A percentile compares a stretch with the other conserved stretches of the same genome.
These are phyloP conservation scores for Vigna trinervia DNA, from an alignment of 306 rosid species.

Conservation along the genomic window DNA sequence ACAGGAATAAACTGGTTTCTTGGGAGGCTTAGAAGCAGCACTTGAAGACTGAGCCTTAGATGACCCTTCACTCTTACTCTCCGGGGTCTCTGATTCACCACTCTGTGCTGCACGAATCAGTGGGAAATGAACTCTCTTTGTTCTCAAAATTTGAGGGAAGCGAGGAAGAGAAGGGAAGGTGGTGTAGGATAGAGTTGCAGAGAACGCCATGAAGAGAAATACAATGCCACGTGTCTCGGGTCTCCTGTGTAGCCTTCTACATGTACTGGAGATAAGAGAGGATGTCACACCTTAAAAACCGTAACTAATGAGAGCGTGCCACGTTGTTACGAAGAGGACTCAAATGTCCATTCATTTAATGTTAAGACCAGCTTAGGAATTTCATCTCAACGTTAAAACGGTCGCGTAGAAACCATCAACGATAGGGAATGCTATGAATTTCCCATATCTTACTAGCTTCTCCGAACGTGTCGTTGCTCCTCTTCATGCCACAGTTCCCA, in stretches of 20 bases:
- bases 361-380: slow-evolving; percentile 5
- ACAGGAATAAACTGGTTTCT: slow-evolving; percentile 92
- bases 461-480: slow-evolving; percentile 52
- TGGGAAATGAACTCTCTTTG: slow-evolving; percentile 49
- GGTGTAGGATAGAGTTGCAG: slow-evolving; percentile 49
- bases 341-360: background rate
- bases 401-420: background rate
- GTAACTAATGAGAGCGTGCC: slow-evolving; percentile 27
- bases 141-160: slow-evolving; percentile 52
- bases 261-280: slow-evolving; percentile 46
- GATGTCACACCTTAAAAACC: background rate
- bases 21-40: slow-evolving; percentile 57
- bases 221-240: slow-evolving; percentile 42
- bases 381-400: slow-evolving; percentile 8
- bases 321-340: slow-evolving; percentile 6
- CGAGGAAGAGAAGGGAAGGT: slow-evolving; percentile 55
- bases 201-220: slow-evolving; percentile 62
- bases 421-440: slow-evolving; percentile 49
- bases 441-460: slow-evolving; percentile 44
- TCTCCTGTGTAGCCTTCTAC: background rate
- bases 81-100: slow-evolving; percentile 55
- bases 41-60: slow-evolving; percentile 66
- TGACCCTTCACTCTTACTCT: slow-evolving; percentile 58
- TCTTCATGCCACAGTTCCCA: slow-evolving; percentile 41
- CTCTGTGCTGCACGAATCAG: slow-evolving; percentile 66